Evolutionary conservation across 768 basidiomycete species (phyloP).

Genomic region (Cystobasidium onofrii): DNA sequence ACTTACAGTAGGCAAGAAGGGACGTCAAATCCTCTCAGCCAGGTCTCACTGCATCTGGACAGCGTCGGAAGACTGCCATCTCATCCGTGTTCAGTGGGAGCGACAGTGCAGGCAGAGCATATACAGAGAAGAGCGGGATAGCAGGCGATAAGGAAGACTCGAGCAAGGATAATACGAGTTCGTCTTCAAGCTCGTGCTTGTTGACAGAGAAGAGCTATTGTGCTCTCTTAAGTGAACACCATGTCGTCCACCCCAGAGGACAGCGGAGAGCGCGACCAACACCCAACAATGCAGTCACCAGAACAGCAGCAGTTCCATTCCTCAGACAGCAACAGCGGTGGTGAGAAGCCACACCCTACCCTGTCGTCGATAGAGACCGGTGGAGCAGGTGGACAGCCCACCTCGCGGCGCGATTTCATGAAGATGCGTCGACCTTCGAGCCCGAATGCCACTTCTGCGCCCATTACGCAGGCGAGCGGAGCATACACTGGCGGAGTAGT

Average conservation of each 20-base stretch:
- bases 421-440: constrained; percentile 11
- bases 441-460: constrained; percentile 23
- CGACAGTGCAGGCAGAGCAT: too few relatives aligned
- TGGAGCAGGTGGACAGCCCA: not conserved
- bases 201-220: too few relatives aligned
- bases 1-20: too few relatives aligned
- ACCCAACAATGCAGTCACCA: not conserved
- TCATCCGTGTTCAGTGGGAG: too few relatives aligned
- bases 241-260: not conserved
- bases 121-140: too few relatives aligned
- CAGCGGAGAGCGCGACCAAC: not conserved
- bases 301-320: not conserved
- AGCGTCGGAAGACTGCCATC: too few relatives aligned
- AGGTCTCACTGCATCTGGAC: too few relatives aligned
- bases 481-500: constrained; percentile 6
- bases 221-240: too few relatives aligned
- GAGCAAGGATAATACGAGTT: too few relatives aligned
- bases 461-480: constrained; percentile 19
- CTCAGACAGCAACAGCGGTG: not conserved
- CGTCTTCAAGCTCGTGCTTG: too few relatives aligned
- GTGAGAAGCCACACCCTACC: not conserved
- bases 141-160: too few relatives aligned
- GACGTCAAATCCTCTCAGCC: too few relatives aligned
- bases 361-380: not conserved
- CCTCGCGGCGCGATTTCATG: not conserved